Percentiles rank a stretch among this genome's conserved stretches.
Conservation (phyloP, 768 basidiomycete genomes). For the Termitomyces sp. region DNA sequence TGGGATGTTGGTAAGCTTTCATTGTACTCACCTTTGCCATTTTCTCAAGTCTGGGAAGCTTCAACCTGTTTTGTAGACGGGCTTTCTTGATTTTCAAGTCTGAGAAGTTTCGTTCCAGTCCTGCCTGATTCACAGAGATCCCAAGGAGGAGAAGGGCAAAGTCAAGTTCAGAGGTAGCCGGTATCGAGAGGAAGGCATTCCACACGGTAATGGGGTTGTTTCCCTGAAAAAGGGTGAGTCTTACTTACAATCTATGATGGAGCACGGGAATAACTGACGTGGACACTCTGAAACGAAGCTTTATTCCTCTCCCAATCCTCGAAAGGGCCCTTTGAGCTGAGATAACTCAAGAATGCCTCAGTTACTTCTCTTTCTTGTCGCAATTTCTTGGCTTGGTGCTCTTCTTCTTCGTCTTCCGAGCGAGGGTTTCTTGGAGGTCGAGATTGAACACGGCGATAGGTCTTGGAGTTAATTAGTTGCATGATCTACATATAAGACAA, state of each 20-base stretch:
- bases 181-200: conserved; percentile 2
- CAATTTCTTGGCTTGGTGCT: background rate
- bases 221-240: background rate
- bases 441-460: background rate
- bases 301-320: background rate
- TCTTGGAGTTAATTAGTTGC: background rate
- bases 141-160: background rate
- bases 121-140: background rate
- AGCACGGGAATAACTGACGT: background rate
- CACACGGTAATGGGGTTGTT: conserved; percentile 15
- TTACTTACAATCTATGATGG: background rate
- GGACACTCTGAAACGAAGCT: background rate
- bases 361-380: background rate
- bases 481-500: background rate
- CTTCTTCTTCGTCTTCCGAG: background rate
- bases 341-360: background rate
- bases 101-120: background rate
- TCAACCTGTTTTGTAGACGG: background rate
- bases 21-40: background rate
- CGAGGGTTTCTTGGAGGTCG: background rate
- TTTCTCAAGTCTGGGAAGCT: background rate
- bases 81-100: background rate
- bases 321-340: background rate
- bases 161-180: background rate
- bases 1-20: background rate